Percentiles rank a stretch among this genome's conserved stretches.
Evolutionary conservation across 164 flowering plant genomes (phyloP).

Genomic region (Nymphaea thermarum): DNA sequence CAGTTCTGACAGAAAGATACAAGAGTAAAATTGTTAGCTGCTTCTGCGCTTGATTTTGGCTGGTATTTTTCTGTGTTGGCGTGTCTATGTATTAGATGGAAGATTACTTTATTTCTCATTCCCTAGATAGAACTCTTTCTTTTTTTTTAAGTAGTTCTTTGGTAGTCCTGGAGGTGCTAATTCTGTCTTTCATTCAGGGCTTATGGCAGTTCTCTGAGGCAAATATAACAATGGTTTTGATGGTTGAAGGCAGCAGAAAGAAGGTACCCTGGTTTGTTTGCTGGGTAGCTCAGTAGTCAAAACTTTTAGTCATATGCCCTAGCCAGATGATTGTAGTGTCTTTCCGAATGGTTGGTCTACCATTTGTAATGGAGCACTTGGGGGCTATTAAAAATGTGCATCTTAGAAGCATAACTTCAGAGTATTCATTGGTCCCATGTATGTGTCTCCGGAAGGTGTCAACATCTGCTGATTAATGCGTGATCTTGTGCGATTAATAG

Average conservation of each 20-base stretch:
- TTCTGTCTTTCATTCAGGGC: slow-evolving; percentile 77
- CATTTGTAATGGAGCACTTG: background rate
- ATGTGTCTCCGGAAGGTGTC: background rate
- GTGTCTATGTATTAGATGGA: background rate
- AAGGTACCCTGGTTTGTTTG: slow-evolving; percentile 86
- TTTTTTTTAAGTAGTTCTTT: slow-evolving; percentile 1
- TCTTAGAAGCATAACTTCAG: background rate
- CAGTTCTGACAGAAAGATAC: background rate
- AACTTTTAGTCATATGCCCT: slow-evolving; percentile 9
- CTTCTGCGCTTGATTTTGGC: background rate
- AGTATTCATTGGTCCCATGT: background rate
- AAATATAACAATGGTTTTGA: slow-evolving; percentile 54
- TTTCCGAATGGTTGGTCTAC: background rate
- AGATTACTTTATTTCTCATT: background rate
- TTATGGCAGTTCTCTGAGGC: slow-evolving; percentile 54
- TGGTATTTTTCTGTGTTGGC: no score
- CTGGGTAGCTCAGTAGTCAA: slow-evolving; percentile 37
- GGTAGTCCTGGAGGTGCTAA: slow-evolving; percentile 59
- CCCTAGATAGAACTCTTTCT: background rate
- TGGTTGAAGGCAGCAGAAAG: slow-evolving; percentile 75
- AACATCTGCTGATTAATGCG: background rate
- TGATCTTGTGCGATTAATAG: background rate
- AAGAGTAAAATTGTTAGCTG: background rate
- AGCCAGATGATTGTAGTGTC: slow-evolving; percentile 1
- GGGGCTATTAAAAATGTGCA: background rate